Evolutionary conservation across 306 rosid species (phyloP).

Genomic region (Vigna nakashimae): DNA sequence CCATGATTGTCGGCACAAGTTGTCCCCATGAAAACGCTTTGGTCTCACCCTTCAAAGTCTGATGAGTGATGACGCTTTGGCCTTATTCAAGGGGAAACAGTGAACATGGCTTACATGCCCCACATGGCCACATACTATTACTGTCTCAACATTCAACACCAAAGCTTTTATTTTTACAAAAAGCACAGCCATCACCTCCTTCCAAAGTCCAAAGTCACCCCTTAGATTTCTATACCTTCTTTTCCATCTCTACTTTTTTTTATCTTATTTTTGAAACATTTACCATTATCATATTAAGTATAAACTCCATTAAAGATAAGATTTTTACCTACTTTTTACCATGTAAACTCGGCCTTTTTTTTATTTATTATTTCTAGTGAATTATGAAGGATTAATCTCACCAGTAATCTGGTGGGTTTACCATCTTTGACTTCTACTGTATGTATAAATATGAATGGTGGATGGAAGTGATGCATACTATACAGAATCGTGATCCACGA

Average conservation of each 20-base stretch:
- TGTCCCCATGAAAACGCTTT: conserved; percentile 50
- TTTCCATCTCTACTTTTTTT: not conserved
- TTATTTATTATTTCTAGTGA: no score
- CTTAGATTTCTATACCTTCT: not conserved
- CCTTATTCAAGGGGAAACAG: conserved; percentile 46
- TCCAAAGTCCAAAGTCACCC: not conserved
- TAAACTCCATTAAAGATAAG: no score
- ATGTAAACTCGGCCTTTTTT: no score
- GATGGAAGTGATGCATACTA: conserved; percentile 23
- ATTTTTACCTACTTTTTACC: no score
- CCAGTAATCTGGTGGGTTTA: no score
- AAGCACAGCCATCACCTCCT: no score
- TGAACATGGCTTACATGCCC: conserved; percentile 50
- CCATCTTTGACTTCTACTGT: not conserved
- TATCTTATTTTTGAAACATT: no score
- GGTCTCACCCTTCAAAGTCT: conserved; percentile 37
- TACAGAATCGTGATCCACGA: not conserved
- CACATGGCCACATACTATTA: conserved; percentile 37
- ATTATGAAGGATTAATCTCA: no score
- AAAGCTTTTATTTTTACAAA: not conserved
- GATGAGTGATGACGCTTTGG: not conserved
- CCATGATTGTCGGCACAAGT: conserved; percentile 59
- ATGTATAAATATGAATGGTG: conserved; percentile 22
- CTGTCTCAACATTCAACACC: conserved; percentile 51
- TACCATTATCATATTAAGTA: no score